Evolutionary conservation across 208 protist genomes (phyloP).

Genomic region (Leishmania martiniquensis): DNA sequence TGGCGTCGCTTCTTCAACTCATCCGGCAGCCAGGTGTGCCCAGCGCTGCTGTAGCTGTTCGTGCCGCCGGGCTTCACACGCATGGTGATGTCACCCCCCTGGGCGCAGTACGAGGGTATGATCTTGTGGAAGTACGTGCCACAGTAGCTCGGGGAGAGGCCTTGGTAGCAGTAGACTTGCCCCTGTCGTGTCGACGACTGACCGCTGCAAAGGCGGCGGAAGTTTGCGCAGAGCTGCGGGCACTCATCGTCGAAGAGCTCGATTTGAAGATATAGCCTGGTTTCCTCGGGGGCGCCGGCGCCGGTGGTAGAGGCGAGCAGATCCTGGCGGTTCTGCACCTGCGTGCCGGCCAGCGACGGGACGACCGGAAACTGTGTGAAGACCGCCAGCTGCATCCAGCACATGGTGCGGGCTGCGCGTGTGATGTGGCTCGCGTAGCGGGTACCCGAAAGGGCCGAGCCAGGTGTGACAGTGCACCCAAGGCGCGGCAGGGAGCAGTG

Average conservation of each 20-base stretch:
- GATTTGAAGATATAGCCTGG: conserved; percentile 54
- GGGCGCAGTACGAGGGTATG: conserved; percentile 82
- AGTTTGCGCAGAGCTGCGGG: conserved; percentile 81
- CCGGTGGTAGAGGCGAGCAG: conserved; percentile 51
- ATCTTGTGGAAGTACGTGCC: conserved; percentile 94
- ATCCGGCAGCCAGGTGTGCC: conserved; percentile 81
- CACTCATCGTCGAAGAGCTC: conserved; percentile 87
- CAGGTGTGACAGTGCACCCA: conserved; percentile 54
- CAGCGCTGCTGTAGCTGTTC: conserved; percentile 88
- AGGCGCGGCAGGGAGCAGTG: conserved; percentile 47
- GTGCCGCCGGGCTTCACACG: conserved; percentile 85
- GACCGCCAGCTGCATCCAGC: conserved; percentile 82
- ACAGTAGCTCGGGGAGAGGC: conserved; percentile 77
- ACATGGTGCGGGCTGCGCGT: conserved; percentile 40
- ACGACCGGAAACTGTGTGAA: conserved; percentile 63
- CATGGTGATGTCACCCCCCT: conserved; percentile 97
- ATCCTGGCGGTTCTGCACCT: conserved; percentile 52
- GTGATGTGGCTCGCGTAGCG: conserved; percentile 65
- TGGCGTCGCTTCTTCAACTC: conserved; percentile 94
- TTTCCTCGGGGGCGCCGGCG: conserved; percentile 35
- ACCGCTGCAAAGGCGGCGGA: conserved; percentile 65
- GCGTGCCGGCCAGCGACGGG: conserved; percentile 70
- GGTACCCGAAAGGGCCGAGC: conserved; percentile 47
- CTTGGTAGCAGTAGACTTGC: conserved; percentile 65
- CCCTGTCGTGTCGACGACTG: conserved; percentile 37